A percentile compares a stretch with the other conserved stretches of the same genome.
Evolutionary conservation across 1,284 basidiomycete species (phyloP).

Genomic region (Ustilago shanxiensis): DNA sequence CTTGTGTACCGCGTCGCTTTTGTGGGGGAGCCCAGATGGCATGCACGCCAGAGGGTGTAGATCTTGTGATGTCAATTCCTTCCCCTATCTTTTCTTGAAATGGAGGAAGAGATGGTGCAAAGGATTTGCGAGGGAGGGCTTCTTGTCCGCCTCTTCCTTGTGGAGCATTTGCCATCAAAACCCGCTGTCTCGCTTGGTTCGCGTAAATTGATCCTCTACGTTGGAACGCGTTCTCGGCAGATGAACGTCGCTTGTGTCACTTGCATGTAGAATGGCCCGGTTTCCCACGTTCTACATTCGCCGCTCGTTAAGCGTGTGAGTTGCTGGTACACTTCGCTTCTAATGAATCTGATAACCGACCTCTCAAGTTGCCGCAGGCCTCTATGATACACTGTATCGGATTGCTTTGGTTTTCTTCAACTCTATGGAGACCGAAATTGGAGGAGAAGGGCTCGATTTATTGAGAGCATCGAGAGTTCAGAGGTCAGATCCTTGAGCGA

Average conservation of each 20-base stretch:
- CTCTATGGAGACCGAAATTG: too few species aligned
- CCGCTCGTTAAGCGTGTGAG: not conserved
- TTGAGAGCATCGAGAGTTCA: not conserved
- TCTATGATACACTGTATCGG: too few species aligned
- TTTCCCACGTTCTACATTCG: slow-evolving; percentile 1
- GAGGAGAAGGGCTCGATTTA: not conserved
- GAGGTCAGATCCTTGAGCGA: not conserved
- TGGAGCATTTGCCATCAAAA: slow-evolving; percentile 2
- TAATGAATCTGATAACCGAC: too few species aligned
- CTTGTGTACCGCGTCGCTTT: too few species aligned
- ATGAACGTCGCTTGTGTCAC: not conserved
- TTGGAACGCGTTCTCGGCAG: not conserved
- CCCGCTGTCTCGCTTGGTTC: slow-evolving; percentile 8
- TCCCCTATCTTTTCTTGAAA: not conserved
- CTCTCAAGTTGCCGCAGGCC: not conserved
- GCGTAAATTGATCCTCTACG: not conserved
- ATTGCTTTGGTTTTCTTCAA: too few species aligned
- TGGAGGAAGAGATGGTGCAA: not conserved
- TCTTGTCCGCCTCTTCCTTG: not conserved
- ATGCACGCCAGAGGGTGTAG: not conserved
- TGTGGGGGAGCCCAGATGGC: not conserved
- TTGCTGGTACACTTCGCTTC: not conserved
- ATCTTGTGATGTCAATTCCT: slow-evolving; percentile 1
- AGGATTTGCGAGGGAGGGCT: not conserved
- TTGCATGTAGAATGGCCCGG: not conserved